These are phyloP conservation scores for Dalbergia cultrata DNA, from an alignment of 306 rosid genomes.

Conservation along the genomic window DNA sequence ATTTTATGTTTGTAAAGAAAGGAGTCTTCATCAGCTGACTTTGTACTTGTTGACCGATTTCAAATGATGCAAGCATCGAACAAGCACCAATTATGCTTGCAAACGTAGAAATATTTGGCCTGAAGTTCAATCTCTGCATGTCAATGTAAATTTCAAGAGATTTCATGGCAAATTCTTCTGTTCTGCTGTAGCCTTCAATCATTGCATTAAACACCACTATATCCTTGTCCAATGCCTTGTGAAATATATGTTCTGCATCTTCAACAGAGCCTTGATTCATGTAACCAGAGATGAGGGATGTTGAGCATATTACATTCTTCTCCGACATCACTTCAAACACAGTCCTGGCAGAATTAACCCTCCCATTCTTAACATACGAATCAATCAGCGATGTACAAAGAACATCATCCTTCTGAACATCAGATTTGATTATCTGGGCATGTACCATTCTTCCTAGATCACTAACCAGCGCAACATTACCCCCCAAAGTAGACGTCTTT, in stretches of 20 bases:
- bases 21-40: slow-evolving; percentile 77
- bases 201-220: slow-evolving; percentile 88
- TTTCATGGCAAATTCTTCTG: slow-evolving; percentile 61
- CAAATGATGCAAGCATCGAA: slow-evolving; percentile 71
- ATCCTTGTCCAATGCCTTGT: slow-evolving; percentile 70
- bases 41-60: slow-evolving; percentile 79
- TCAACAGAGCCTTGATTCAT: slow-evolving; percentile 70
- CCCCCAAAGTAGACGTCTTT: slow-evolving; percentile 68
- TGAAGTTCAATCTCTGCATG: slow-evolving; percentile 73
- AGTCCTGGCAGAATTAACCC: slow-evolving; percentile 66
- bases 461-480: slow-evolving; percentile 36
- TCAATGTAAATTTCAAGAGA: slow-evolving; percentile 77
- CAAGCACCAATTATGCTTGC: slow-evolving; percentile 80
- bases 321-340: slow-evolving; percentile 78
- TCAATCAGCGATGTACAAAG: slow-evolving; percentile 82
- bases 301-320: slow-evolving; percentile 77
- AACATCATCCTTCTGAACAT: slow-evolving; percentile 72
- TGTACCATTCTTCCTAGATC: slow-evolving; percentile 77
- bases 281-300: slow-evolving; percentile 89
- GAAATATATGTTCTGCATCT: slow-evolving; percentile 79
- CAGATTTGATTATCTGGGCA: slow-evolving; percentile 70
- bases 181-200: slow-evolving; percentile 94
- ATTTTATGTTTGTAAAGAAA: slow-evolving; percentile 60
- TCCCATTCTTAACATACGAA: slow-evolving; percentile 73
- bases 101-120: slow-evolving; percentile 87